Conservation (phyloP, 768 basidiomycete species). For the Atractiella rhizophila region DNA sequence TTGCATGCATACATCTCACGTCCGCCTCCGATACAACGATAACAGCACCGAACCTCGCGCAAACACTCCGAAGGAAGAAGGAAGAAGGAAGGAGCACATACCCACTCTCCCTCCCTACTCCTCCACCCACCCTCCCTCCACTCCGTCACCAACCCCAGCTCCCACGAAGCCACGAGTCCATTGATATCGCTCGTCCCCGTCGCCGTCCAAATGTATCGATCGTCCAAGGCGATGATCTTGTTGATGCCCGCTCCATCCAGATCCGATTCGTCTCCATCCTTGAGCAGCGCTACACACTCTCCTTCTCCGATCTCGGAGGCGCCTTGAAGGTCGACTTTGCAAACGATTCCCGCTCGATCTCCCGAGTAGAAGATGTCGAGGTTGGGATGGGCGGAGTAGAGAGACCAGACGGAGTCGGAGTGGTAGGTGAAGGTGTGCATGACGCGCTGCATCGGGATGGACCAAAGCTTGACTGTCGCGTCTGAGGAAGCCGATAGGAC, state of each 20-base stretch:
- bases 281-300: conserved; percentile 58
- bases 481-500: conserved; percentile 13
- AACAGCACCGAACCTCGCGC: too few relatives aligned
- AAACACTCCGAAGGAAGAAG: too few relatives aligned
- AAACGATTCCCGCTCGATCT: conserved; percentile 67
- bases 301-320: conserved; percentile 53
- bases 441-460: conserved; percentile 56
- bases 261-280: conserved; percentile 27
- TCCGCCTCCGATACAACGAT: too few relatives aligned
- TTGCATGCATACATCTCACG: too few relatives aligned
- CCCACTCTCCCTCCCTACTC: background rate
- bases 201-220: conserved; percentile 70
- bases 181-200: too few relatives aligned
- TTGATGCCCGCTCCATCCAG: too few relatives aligned
- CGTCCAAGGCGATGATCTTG: conserved; percentile 56
- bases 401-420: conserved; percentile 66
- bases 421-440: conserved; percentile 92
- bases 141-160: conserved; percentile 13
- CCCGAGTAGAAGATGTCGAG: conserved; percentile 82
- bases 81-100: too few relatives aligned
- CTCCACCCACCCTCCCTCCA: conserved; percentile 3
- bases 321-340: conserved; percentile 69
- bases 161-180: conserved; percentile 16
- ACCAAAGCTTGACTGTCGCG: conserved; percentile 84
- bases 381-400: conserved; percentile 63